Base-by-base conservation (phyloP, 1,139 yeast genomes). In the Yamadazyma friedrichii region DNA sequence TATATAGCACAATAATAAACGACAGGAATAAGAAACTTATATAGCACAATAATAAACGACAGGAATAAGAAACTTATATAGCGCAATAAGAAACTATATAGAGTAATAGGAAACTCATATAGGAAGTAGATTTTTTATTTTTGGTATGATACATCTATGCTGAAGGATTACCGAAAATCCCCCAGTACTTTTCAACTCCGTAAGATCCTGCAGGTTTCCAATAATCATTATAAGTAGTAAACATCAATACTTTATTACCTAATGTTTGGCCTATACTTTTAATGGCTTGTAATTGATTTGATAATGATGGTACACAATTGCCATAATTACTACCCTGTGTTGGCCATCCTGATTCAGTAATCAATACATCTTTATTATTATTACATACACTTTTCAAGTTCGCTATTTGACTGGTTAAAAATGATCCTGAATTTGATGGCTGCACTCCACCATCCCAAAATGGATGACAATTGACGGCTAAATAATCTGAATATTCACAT, bases 261-360 rank as follows among this genome's bases (percentile, higher is more conserved):
- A 82, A 70, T 13, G 67, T 51, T n/a, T 70, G 51, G 42, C 69
- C 68, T 50, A 85, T 76, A 43, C 86, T 73, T 42, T 70, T 55
- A 43, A 85, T 62, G 35, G 91, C 89, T 42, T 77, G 61, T 31
- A 67, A 52, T 65, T 84, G 91, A 66, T 84, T 84, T 16, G 62
- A 62, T 44, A 67, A 55, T n/a, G 88, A 82, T 35, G 93, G 88
- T 42, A 84, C 82, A 56, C 88, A 85, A 47, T 64, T 70, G 61
- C 88, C 88, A 56, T 69, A 74, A 43, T 78, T 64, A 52, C 76
- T 67, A 62, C 93, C 93, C 55, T 75, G 61, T 36, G 84, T 78
- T 56, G 94, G 94, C 93, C 93, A 85, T 42, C 94, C 94, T 42
- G 88, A 76, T 67, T 85, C 94, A 39, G 86, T 78, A 54, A 84